Evolutionary conservation across 2,329 filamentous ascomycete species (phyloP), one percentile per base, ranked within the genome.

Genomic region (Zymoseptoria ardabiliae): DNA sequence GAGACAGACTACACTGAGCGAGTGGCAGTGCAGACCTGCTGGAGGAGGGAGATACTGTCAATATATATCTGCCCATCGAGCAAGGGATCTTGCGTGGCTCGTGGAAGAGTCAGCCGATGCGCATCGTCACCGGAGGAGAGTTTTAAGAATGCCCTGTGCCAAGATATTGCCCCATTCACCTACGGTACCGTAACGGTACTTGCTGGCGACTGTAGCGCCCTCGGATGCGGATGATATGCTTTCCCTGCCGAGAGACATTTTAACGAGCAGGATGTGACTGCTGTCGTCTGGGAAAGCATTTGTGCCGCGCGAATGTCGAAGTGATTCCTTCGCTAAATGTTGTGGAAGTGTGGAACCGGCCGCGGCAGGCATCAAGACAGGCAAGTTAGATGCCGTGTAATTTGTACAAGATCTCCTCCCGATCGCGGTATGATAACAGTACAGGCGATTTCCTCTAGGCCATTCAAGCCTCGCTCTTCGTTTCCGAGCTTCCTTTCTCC

Each of bases 401-500:
- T 45, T 45, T 17, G 35, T 45, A 45, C 17, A 45, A n/a, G 35
- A 45, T 45, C 35, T 45, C 35, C 7, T 45, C 35, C 17, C 35
- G 35, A 45, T 45, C 35, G 4, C 35, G 35, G 35, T 45, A 45
- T 45, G 35, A 45, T n/a, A 45, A 17, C 17, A 13, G 11, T 45
- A 30, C 35, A 45, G 17, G 35, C 35, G 17, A 7, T 45, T n/a
- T 45, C 13, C 13, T n/a, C 35, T 17, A n/a, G 35, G 35, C 35
- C 35, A 17, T 45, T 45, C 17, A 45, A 45, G 35, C 35, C 35
- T 45, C 35, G 35, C 35, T 45, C 35, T 45, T 54, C 23, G 21
- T 4, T n/a, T 20, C 19, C 17, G 17, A 45, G 35, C 35, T 56
- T 20, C 54, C 61, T 63, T 78, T 78, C 62, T 73, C 72, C 66